These are phyloP conservation scores for Candida namnaoensis DNA, from an alignment of 805 yeast species.

Conservation along the genomic window DNA sequence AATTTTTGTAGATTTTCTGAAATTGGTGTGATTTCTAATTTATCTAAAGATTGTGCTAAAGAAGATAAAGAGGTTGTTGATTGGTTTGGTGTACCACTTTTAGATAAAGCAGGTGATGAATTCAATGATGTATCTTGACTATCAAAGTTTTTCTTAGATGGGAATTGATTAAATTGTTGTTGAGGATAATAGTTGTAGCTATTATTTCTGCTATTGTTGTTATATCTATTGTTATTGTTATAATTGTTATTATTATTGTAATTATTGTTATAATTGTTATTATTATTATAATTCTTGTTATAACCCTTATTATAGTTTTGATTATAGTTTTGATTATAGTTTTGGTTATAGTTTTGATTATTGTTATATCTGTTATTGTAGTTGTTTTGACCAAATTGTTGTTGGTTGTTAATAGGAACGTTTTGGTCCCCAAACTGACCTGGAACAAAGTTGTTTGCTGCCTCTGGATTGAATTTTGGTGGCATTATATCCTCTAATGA, in stretches of 20 bases:
- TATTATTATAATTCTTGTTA: slow-evolving; percentile 1
- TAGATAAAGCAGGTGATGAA: slow-evolving; percentile 16
- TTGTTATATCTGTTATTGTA: no score
- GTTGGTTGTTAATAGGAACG: no score
- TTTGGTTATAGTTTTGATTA: neutral
- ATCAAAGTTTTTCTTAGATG: neutral
- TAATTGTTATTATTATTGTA: neutral
- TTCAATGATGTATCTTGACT: slow-evolving; percentile 9
- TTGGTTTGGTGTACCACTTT: slow-evolving; percentile 30
- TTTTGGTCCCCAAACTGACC: no score
- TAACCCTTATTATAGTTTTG: neutral
- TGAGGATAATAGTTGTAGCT: slow-evolving; percentile 3
- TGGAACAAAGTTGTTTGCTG: slow-evolving; percentile 9
- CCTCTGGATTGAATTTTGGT: slow-evolving; percentile 30
- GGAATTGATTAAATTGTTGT: neutral
- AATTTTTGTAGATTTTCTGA: slow-evolving; percentile 46
- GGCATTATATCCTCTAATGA: slow-evolving; percentile 17
- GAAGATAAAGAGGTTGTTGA: slow-evolving; percentile 71
- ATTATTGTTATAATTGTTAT: no score
- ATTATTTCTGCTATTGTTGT: slow-evolving; percentile 15
- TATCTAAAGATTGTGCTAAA: slow-evolving; percentile 60
- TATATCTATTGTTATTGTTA: slow-evolving; percentile 16
- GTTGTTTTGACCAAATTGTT: no score
- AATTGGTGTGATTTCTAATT: slow-evolving; percentile 59
- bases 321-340: slow-evolving; percentile 2